Conservation (phyloP, 306 rosid species). For the Malus domestica region ASM211411v1 NC_041797.1:9361501-9362000, state of each 20-base stretch:
- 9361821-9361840: neutral
- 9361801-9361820: neutral
- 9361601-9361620: conserved; percentile 31
- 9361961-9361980: neutral
- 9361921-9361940: conserved; percentile 14
- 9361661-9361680: conserved; percentile 52
- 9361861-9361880: neutral
- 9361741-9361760: neutral
- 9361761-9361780: neutral
- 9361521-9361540: conserved; percentile 50
- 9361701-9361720: conserved; percentile 48
- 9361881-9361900: conserved; percentile 3
- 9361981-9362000: conserved; percentile 10
- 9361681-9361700: conserved; percentile 51
- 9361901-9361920: neutral
- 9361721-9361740: conserved; percentile 24
- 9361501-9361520: conserved; percentile 61
- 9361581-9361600: conserved; percentile 68
- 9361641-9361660: conserved; percentile 37
- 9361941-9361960: conserved; percentile 13
- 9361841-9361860: neutral
- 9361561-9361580: conserved; percentile 55
- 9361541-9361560: conserved; percentile 49
- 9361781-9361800: neutral
- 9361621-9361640: conserved; percentile 22